A percentile compares a stretch with the other conserved stretches of the same genome.
phyloP scores from a whole-genome alignment of 2,329 filamentous ascomycete species.

The Neonectria magnoliae region DNA sequence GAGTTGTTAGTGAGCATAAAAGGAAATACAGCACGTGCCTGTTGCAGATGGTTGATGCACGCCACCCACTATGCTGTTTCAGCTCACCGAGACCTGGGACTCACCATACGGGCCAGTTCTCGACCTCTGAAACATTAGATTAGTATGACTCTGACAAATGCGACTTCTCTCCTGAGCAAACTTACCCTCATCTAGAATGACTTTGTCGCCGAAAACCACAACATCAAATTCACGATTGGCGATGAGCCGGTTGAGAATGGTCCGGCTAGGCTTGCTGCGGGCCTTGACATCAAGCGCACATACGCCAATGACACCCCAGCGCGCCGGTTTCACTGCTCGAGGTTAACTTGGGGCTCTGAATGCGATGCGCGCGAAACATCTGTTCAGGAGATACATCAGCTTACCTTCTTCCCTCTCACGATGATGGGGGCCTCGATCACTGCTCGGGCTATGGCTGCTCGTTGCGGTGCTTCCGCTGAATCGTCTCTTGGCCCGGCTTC shows the following conservation, averaged over 20 bases:
- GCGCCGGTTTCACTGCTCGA: slow-evolving; percentile 62
- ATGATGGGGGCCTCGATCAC: slow-evolving; percentile 67
- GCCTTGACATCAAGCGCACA: slow-evolving; percentile 97
- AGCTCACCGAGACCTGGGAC: slow-evolving; percentile 50
- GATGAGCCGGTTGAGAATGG: slow-evolving; percentile 92
- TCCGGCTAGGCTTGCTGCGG: slow-evolving; percentile 94
- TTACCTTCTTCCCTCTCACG: slow-evolving; percentile 67
- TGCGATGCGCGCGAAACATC: background rate
- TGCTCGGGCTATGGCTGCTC: slow-evolving; percentile 83
- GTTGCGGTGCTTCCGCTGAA: slow-evolving; percentile 85
- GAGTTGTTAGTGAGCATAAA: slow-evolving; percentile 33
- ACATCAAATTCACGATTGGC: slow-evolving; percentile 94
- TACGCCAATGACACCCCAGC: slow-evolving; percentile 82
- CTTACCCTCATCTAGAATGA: slow-evolving; percentile 90
- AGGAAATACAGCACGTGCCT: slow-evolving; percentile 41
- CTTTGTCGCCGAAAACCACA: slow-evolving; percentile 97
- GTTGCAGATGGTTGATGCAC: slow-evolving; percentile 36
- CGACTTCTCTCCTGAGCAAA: slow-evolving; percentile 21
- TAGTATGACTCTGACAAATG: slow-evolving; percentile 22
- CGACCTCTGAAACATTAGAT: slow-evolving; percentile 68
- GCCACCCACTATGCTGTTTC: slow-evolving; percentile 45
- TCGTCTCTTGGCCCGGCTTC: slow-evolving; percentile 76
- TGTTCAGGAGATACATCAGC: slow-evolving; percentile 23
- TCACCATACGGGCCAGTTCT: slow-evolving; percentile 93
- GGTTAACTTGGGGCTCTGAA: slow-evolving; percentile 40